Base-by-base conservation (phyloP, 148 eudicot genomes). In the Talinum fruticosum region DNA sequence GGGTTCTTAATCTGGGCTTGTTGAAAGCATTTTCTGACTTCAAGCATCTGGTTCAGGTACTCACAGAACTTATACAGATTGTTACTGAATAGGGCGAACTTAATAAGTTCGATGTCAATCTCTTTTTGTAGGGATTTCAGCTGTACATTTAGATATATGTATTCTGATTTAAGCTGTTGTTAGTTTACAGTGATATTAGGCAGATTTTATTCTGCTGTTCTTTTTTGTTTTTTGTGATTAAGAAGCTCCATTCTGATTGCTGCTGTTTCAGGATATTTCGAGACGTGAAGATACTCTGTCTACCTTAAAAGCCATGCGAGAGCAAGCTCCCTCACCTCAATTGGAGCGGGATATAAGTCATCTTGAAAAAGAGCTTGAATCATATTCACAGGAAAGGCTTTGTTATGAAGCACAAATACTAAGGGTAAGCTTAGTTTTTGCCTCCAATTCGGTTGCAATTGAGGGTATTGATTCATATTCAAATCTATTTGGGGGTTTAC, bases 381-480 rank as follows among this genome's bases (percentile, higher is more conserved):
- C 73, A 62, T 85, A 83, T 82, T 75, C 92, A 38, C 97, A 89
- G 77, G 99, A 96, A 79, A 96, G 89, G 73, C 80, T 91, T 54
- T 93, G 97, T 82, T 96, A 93, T 86, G 99, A 93, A 87, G 97
- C 99, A 77, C 99, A 96, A 82, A 90, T 96, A 82, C 86, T 96
- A 29, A 88, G 97, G 93, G 99, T 96, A 87, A 75, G 71, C 75
- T 66, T 73, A 33, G 32, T 51, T 76, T 73, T 75, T 12, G 70
- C 3, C 34, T 6, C 51, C 47, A 21, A 65, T 8, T 66, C 36
- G 37, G 41, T n/a, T 64, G 28, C 38, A 44, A 49, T 37, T 33
- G 19, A 26, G 71, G 59, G 16, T 51, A 33, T 77, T 49, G 21
- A 47, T 76, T n/a, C 15, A 2, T 33, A 45, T 34, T 49, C n/a